phyloP scores from a whole-genome alignment of 1,139 yeast genomes.

The Debaryomyces sp. region DNA sequence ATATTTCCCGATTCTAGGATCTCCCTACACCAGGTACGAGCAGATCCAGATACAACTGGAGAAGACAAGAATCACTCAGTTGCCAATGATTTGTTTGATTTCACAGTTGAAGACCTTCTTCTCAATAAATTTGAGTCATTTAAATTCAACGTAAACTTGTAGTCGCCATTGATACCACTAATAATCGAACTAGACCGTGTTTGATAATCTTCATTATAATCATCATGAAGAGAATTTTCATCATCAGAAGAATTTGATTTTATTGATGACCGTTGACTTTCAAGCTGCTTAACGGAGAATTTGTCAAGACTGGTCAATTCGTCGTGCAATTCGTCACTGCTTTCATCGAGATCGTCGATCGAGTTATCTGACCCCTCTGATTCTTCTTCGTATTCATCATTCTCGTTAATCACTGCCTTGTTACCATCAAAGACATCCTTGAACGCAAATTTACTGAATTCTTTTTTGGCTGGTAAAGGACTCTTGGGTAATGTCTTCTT shows the following conservation, averaged over 20 bases:
- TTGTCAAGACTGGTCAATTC: constrained; percentile 14
- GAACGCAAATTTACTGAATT: constrained; percentile 24
- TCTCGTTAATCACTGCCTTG: constrained; percentile 16
- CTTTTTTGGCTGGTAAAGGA: constrained; percentile 30
- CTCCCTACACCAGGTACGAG: neutral
- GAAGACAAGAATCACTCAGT: neutral
- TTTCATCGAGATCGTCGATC: constrained; percentile 20
- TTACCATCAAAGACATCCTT: constrained; percentile 35
- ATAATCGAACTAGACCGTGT: constrained; percentile 49
- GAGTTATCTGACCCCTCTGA: constrained; percentile 18
- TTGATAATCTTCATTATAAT: constrained; percentile 30
- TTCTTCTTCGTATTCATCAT: constrained; percentile 17
- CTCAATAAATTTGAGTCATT: constrained; percentile 46
- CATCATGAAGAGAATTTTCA: constrained; percentile 21
- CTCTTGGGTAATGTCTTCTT: constrained; percentile 26
- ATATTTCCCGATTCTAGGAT: neutral
- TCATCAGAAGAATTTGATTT: constrained; percentile 16
- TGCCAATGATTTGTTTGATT: constrained; percentile 6
- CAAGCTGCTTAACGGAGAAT: constrained; percentile 3
- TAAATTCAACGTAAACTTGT: constrained; percentile 46
- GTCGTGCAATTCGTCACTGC: constrained; percentile 22
- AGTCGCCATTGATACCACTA: constrained; percentile 42
- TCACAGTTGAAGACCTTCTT: constrained; percentile 29
- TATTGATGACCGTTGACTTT: constrained; percentile 8
- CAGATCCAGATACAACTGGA: neutral